These are phyloP conservation scores for Pilaira anomala DNA, from an alignment of 192 early-diverging fungal species.

Conservation along the genomic window DNA sequence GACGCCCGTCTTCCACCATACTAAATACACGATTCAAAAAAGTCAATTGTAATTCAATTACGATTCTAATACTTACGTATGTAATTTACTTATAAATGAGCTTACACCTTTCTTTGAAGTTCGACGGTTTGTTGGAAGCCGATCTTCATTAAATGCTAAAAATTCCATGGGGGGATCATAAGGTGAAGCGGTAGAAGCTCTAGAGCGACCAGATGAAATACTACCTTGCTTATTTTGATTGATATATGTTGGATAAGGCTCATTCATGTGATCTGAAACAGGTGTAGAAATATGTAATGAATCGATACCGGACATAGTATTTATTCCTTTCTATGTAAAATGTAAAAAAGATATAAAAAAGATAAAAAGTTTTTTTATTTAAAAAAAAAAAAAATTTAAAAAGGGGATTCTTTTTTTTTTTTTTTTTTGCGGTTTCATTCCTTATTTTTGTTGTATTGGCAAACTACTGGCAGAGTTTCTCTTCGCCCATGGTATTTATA, in stretches of 20 bases:
- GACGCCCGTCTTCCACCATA: constrained; percentile 83
- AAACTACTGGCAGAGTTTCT: no score
- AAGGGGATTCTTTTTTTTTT: no score
- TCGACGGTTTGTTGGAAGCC: not conserved
- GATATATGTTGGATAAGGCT: not conserved
- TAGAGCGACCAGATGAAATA: not conserved
- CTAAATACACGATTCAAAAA: constrained; percentile 24
- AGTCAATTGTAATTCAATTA: not conserved
- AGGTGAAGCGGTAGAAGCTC: not conserved
- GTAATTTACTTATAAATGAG: constrained; percentile 24
- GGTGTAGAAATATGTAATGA: constrained; percentile 3
- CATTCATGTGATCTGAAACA: not conserved
- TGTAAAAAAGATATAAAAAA: no score
- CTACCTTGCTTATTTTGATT: not conserved
- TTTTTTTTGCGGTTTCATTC: no score
- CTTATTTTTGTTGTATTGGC: no score
- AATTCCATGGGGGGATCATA: not conserved
- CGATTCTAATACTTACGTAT: not conserved
- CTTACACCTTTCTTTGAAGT: constrained; percentile 22
- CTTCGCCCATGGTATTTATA: no score
- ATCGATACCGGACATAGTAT: not conserved
- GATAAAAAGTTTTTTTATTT: no score
- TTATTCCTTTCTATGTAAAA: no score
- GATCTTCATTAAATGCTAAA: not conserved
- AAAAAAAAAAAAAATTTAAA: no score